Base-by-base conservation (phyloP, 2,329 filamentous ascomycete genomes). In the Lecanosticta acicola region DNA sequence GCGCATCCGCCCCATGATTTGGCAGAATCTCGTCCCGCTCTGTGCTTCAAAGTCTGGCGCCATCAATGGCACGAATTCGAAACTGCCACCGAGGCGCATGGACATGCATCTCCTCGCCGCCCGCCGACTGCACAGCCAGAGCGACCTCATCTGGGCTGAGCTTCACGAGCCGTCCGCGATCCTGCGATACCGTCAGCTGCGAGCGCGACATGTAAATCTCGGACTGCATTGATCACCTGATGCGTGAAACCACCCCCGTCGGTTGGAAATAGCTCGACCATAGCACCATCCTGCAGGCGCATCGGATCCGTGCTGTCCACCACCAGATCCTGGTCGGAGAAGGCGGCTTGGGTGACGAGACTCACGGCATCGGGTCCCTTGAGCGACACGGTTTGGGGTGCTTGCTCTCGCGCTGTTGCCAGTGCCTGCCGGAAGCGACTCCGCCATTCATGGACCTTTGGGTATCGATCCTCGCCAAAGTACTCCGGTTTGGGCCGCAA, bases 81-180 rank as follows among this genome's bases (percentile, higher is more conserved):
- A 82, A 84, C 17, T 77, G 75, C 59, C 77, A 74, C 54, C 81
- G 71, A 4, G 81, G 82, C 44, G 77, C 75, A 67, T 85, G 81
- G 26, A 85, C 65, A 43, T 72, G 71, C 16, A 84, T 65, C 16
- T 66, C 64, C 36, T 59, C 61, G 9, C 68, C 62, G 19, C 63
- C 66, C 48, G 65, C 64, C 2, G 68, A 69, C 46, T 64, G 59
- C 11, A 73, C 71, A 60, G 80, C 75, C 50, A 84, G 68, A 1
- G 83, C 80, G 5, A 81, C 70, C 68, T 85, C 79, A 37, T 70
- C 66, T 17, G 59, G 59, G 35, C 69, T 69, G 41, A 85, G 57
- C 19, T 70, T 69, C 11, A 82, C 66, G 49, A 86, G 65, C 34
- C 46, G 66, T 0, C 83, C 83, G 1, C 61, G 59, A 58, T 86